Evolutionary conservation across 2,329 filamentous ascomycete species (phyloP), one percentile per base, ranked within the genome.

Genomic region (Epichloe festucae): DNA sequence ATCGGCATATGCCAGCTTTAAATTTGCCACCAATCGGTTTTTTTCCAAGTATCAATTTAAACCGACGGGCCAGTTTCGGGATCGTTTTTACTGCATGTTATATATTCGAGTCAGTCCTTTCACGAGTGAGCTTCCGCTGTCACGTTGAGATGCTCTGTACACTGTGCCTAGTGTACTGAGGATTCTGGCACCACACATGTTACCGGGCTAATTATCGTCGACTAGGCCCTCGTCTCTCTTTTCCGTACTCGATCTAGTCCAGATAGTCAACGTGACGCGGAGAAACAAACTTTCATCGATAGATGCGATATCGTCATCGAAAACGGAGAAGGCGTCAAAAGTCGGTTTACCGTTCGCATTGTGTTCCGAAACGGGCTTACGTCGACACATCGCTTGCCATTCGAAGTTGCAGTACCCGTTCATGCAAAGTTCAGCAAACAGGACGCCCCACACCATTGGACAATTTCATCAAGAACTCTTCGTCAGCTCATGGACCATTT

Each of bases 401-500:
- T 89, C 58, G 87, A 91, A 65, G 74, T 82, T 34, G 77, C 78
- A 14, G 75, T 84, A n/a, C 82, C 87, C 2, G 81, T 87, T 57
- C 85, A 89, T 62, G 87, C 87, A 52, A 80, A 85, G 47, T 91
- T 91, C 64, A 80, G 85, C 63, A 77, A 72, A 49, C 74, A 76
- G 34, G 76, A 81, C 51, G 83, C 85, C 1, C 73, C 72, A 1
- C 86, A 89, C 54, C 75, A 76, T 53, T 91, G 87, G 86, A 77
- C 74, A 11, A 87, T 90, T 52, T 80, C 83, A 15, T 82, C 85
- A 3, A 74, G 80, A 53, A 83, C 83, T 0, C 67, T 91, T 49
- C 79, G 84, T 55, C 85, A 89, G 59, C 77, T 89, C 55, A 83
- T 87, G 67, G 87, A 90, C 54, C 86, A 89, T 61, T 90, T 90